These are phyloP conservation scores for Psilocybe cyanescens DNA, from an alignment of 768 basidiomycete species.

Conservation along the genomic window DNA sequence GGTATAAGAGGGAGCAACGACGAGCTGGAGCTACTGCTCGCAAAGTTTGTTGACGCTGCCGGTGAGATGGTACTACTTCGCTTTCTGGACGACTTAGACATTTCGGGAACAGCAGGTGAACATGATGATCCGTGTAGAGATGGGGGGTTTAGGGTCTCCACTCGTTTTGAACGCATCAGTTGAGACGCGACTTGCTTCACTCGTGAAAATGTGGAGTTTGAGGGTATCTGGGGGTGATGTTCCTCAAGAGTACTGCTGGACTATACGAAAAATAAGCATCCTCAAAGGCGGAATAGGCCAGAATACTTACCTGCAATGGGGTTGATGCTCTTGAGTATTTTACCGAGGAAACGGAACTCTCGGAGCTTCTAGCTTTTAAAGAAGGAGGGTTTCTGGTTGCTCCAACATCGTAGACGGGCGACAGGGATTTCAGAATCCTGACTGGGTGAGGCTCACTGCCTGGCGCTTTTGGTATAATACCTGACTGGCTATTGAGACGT, in stretches of 20 bases:
- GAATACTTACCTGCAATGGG: background rate
- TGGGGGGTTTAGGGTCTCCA: background rate
- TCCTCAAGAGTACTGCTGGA: background rate
- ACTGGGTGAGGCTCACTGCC: background rate
- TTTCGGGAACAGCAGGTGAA: no score
- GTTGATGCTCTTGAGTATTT: background rate
- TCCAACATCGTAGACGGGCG: background rate
- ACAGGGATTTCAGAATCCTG: background rate
- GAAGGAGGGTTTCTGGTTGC: background rate
- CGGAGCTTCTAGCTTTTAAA: background rate
- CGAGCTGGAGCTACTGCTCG: no score
- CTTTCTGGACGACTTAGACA: no score
- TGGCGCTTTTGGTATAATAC: background rate
- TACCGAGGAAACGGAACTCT: background rate
- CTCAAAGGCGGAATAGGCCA: no score
- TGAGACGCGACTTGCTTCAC: background rate
- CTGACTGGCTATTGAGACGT: background rate
- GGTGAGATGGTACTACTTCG: no score
- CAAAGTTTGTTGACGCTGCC: no score
- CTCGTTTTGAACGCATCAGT: background rate
- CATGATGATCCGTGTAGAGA: background rate
- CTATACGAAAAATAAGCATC: background rate
- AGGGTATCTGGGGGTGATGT: background rate
- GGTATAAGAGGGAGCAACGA: no score
- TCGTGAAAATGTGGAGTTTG: background rate